Percentiles rank a stretch among this genome's conserved stretches.
Evolutionary conservation across 1,284 basidiomycete genomes (phyloP).

Genomic region (Ceratobasidium sp.): DNA sequence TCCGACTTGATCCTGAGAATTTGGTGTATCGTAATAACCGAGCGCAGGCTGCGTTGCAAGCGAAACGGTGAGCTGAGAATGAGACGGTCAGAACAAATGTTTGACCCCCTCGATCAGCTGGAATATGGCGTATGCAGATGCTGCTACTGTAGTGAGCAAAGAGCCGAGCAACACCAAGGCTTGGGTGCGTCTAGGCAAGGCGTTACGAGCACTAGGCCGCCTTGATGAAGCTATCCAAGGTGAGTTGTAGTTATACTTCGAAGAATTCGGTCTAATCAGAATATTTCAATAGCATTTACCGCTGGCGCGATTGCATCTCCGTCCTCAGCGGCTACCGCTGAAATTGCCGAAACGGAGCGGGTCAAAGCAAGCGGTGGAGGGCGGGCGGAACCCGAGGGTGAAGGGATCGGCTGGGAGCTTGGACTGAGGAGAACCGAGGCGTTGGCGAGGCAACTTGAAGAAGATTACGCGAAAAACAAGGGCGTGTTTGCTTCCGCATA

Average conservation of each 20-base stretch:
- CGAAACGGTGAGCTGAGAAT: conserved; percentile 13
- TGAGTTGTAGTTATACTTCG: background rate
- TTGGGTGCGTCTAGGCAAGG: conserved; percentile 36
- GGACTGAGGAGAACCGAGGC: conserved; percentile 32
- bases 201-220: conserved; percentile 19
- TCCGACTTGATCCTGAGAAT: conserved; percentile 25
- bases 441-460: conserved; percentile 25
- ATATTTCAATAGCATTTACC: conserved; percentile 18
- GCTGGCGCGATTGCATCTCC: conserved; percentile 25
- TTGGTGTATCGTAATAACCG: conserved; percentile 34
- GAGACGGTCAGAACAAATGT: background rate
- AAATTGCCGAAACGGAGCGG: conserved; percentile 25
- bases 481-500: conserved; percentile 21
- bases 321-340: conserved; percentile 22
- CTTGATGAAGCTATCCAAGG: conserved; percentile 28
- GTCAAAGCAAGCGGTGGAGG: conserved; percentile 13
- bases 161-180: conserved; percentile 38
- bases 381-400: conserved; percentile 8
- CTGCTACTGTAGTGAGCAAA: conserved; percentile 29
- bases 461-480: conserved; percentile 24
- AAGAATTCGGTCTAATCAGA: background rate
- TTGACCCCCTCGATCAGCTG: background rate
- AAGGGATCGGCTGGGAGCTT: conserved; percentile 15
- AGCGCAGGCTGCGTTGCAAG: conserved; percentile 35
- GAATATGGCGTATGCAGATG: conserved; percentile 31